These are phyloP conservation scores for Sorghum bicolor DNA, from an alignment of 176 grass and related monocot species.

Conservation along the genomic window DNA sequence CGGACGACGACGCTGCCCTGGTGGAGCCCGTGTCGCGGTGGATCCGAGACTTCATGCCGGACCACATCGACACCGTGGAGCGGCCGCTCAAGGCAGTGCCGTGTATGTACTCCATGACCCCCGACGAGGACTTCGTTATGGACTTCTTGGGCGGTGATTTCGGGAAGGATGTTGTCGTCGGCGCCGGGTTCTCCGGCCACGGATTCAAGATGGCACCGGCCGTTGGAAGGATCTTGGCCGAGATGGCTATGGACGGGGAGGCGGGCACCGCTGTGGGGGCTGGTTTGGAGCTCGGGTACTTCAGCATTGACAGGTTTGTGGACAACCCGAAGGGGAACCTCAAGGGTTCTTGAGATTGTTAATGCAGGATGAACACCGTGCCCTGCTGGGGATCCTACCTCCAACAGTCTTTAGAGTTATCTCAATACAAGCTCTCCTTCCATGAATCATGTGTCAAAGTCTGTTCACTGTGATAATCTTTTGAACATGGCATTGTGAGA, in stretches of 20 bases:
- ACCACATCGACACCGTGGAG: slow-evolving; percentile 33
- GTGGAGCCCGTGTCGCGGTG: slow-evolving; percentile 54
- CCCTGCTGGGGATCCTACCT: too few relatives aligned
- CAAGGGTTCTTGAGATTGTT: too few relatives aligned
- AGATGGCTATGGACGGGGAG: slow-evolving; percentile 65
- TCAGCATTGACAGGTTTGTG: slow-evolving; percentile 53
- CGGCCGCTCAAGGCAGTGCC: slow-evolving; percentile 57
- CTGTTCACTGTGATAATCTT: too few relatives aligned
- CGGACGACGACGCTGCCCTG: slow-evolving; percentile 6
- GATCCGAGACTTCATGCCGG: slow-evolving; percentile 56
- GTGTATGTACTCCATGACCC: slow-evolving; percentile 94
- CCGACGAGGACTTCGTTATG: slow-evolving; percentile 75
- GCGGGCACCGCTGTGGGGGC: slow-evolving; percentile 8
- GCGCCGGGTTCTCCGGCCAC: slow-evolving; percentile 79
- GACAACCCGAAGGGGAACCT: slow-evolving; percentile 48
- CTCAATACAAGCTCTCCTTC: too few relatives aligned
- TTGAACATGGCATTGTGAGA: too few relatives aligned
- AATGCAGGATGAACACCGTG: too few relatives aligned
- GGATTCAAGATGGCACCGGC: slow-evolving; percentile 86
- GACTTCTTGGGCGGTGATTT: slow-evolving; percentile 75
- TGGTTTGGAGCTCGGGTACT: slow-evolving; percentile 40
- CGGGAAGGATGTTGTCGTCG: slow-evolving; percentile 68
- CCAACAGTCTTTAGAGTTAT: too few relatives aligned
- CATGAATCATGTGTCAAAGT: too few relatives aligned
- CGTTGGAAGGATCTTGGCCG: slow-evolving; percentile 63